phyloP scores from a whole-genome alignment of 2,329 filamentous ascomycete species.

The Diplodia intermedia region DNA sequence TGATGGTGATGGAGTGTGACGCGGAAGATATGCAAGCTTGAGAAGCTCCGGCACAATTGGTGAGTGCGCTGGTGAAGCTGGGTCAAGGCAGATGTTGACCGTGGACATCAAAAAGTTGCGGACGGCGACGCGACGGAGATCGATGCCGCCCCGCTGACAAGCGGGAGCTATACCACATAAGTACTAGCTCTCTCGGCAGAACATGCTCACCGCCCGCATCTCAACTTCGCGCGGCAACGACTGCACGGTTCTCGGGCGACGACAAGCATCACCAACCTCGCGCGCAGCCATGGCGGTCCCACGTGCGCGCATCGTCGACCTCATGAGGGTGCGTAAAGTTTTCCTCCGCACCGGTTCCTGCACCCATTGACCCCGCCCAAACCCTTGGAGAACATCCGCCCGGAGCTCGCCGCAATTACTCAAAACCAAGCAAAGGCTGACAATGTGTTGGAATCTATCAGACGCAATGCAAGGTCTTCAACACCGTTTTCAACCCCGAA shows the following conservation, averaged over 20 bases:
- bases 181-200: background rate
- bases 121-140: background rate
- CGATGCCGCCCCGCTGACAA: constrained; percentile 8
- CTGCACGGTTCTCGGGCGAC: constrained; percentile 2
- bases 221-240: background rate
- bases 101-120: constrained; percentile 11
- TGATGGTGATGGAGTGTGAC: no score
- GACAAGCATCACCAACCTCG: constrained; percentile 3
- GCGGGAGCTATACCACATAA: background rate
- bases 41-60: no score
- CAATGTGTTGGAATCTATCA: constrained; percentile 48
- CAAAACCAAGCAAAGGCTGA: background rate
- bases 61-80: background rate
- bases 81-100: background rate
- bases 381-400: background rate
- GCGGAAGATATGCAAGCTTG: background rate
- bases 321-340: constrained; percentile 72
- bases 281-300: constrained; percentile 57
- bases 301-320: constrained; percentile 64
- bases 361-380: background rate
- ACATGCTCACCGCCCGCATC: background rate
- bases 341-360: constrained; percentile 1
- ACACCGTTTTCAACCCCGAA: constrained; percentile 87
- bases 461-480: constrained; percentile 92
- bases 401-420: background rate